Base-by-base conservation (phyloP, 768 basidiomycete genomes). In the Amanita muscaria region DNA sequence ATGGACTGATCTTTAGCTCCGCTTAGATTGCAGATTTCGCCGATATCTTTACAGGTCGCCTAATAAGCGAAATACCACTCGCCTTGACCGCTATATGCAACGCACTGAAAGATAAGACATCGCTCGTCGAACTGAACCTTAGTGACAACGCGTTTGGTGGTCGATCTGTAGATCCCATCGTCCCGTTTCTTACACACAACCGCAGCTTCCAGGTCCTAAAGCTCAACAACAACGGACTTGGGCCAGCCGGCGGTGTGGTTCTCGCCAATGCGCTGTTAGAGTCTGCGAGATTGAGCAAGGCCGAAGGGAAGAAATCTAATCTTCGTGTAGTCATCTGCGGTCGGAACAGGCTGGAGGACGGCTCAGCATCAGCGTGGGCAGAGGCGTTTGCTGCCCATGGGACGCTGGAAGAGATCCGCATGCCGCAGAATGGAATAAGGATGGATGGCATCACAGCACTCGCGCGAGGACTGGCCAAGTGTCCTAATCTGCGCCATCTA, bases 341-440 rank as follows among this genome's bases (percentile, higher is more conserved):
- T 12, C 80, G 94, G 47, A 99, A 97, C 64, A 77, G 96, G n/a
- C 70, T 98, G 29, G 91, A 98, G 68, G 80, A 92, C 53, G 92
- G 89, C 35, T 85, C 83, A 2, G 88, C 94, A 6, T 49, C 66
- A 0, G 73, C 74, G 5, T 98, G 89, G 86, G 90, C 88, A 1
- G 76, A 80, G 30, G 93, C 94, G 3, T 94, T 94, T 57, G 79
- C 79, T 1, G 86, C 78, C 29, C 91, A 96, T 57, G 80, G 77
- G 5, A 79, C 79, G 5, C 74, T 99, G 24, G 69, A 69, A 42
- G 89, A 96, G 52, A 83, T 98, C 23, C 76, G 87, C 47, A 83
- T 98, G 81, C 87, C 88, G n/a, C 93, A 98, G 70, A 97, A 99
- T 57, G 96, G 94, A 4, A 97, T 99, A 54, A 74, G 91, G 51